phyloP scores from a whole-genome alignment of 345 rosid species.

The Syzygium aromaticum region DNA sequence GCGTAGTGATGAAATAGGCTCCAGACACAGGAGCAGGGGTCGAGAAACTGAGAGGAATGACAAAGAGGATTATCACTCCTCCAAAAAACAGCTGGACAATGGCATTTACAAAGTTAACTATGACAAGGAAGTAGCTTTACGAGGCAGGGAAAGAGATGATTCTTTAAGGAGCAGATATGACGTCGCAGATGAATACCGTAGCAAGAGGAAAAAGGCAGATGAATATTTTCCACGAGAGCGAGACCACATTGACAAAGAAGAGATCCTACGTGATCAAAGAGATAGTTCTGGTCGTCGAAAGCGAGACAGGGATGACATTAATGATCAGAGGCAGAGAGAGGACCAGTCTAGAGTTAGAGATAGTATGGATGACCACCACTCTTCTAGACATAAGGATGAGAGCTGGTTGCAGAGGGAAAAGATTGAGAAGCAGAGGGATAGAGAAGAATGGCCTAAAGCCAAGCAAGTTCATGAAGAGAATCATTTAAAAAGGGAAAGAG shows the following conservation, averaged over 20 bases:
- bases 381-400: constrained; percentile 78
- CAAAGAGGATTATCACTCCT: constrained; percentile 52
- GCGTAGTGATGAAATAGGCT: constrained; percentile 55
- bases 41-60: constrained; percentile 58
- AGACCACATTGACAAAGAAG: constrained; percentile 51
- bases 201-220: constrained; percentile 75
- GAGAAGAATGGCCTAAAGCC: constrained; percentile 51
- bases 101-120: constrained; percentile 44
- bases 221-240: constrained; percentile 50
- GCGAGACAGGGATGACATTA: constrained; percentile 67
- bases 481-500: constrained; percentile 59
- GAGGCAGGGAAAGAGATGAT: constrained; percentile 59
- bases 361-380: constrained; percentile 49
- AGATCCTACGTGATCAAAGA: constrained; percentile 44
- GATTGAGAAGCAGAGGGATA: constrained; percentile 59
- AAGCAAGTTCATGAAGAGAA: constrained; percentile 52
- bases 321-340: constrained; percentile 74
- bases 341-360: constrained; percentile 73
- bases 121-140: constrained; percentile 44
- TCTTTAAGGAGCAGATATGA: constrained; percentile 48
- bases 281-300: constrained; percentile 55
- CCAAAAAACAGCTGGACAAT: constrained; percentile 69
- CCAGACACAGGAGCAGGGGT: constrained; percentile 61
- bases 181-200: constrained; percentile 44
- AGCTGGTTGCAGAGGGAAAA: constrained; percentile 61